A percentile compares a stretch with the other conserved stretches of the same genome.
phyloP scores from a whole-genome alignment of 176 grass and related monocot genomes.

The Rhynchospora tenuis region DNA sequence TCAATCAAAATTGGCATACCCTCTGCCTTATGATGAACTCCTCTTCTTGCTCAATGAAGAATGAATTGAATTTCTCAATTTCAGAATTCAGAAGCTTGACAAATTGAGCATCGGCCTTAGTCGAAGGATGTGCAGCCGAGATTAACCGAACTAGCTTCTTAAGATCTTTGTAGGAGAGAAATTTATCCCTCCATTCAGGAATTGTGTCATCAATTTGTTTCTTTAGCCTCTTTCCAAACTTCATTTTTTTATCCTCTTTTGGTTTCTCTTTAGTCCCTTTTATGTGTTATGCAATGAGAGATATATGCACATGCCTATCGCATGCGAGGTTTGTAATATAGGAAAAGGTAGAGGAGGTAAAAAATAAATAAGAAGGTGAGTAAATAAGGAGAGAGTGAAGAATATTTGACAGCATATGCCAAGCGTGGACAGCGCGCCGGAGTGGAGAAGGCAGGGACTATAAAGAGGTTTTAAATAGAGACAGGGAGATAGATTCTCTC shows the following conservation, averaged over 20 bases:
- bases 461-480: neutral
- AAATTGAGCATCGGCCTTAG: conserved; percentile 28
- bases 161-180: conserved; percentile 73
- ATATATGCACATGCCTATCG: neutral
- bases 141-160: conserved; percentile 51
- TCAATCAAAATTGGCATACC: conserved; percentile 15
- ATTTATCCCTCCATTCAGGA: conserved; percentile 80
- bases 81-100: conserved; percentile 43
- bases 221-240: conserved; percentile 76
- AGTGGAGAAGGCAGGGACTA: neutral
- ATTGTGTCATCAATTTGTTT: conserved; percentile 73
- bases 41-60: conserved; percentile 86
- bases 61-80: conserved; percentile 74
- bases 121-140: neutral
- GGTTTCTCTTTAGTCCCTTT: neutral
- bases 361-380: conserved; percentile 1
- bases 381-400: neutral
- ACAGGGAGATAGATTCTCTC: conserved; percentile 3
- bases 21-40: conserved; percentile 70
- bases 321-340: neutral
- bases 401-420: conserved; percentile 55
- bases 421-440: neutral
- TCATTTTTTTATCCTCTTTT: conserved; percentile 28
- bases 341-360: neutral
- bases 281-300: neutral